Evolutionary conservation across 2,329 filamentous ascomycete genomes (phyloP).

Genomic region (Ophiostoma tasmaniense): DNA sequence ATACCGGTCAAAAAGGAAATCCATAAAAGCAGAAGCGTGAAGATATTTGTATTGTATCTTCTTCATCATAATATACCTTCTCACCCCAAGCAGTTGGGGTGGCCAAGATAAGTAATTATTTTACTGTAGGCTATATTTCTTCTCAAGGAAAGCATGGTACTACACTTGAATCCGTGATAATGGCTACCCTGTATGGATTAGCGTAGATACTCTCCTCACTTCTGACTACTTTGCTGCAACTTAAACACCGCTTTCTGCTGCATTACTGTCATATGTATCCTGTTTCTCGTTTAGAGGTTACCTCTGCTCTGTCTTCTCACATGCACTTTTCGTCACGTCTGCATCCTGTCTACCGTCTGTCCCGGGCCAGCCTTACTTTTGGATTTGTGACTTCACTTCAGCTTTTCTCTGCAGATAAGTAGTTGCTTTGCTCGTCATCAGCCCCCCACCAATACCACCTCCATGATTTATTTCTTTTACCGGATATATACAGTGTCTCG

Average conservation of each 20-base stretch:
- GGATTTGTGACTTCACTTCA: neutral
- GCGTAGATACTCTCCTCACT: neutral
- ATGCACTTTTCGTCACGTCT: neutral
- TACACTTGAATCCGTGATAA: neutral
- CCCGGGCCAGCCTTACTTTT: neutral
- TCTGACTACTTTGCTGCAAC: rapidly evolving
- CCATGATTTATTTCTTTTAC: neutral
- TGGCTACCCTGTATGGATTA: neutral
- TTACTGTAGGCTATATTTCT: neutral
- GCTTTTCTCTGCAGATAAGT: neutral
- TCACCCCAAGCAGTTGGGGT: no score
- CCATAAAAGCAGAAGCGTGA: neutral
- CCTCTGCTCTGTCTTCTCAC: neutral
- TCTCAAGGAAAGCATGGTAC: neutral
- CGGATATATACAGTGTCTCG: neutral
- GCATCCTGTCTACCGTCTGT: neutral
- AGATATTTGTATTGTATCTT: no score
- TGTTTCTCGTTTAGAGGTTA: neutral
- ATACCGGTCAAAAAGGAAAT: neutral
- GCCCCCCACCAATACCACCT: neutral
- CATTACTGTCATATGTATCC: neutral
- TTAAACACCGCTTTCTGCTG: neutral
- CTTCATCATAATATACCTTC: neutral
- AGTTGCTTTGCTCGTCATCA: neutral
- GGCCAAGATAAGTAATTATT: no score